Percentiles rank a stretch among this genome's conserved stretches.
These are phyloP conservation scores for Lentinula guzmanii DNA, from an alignment of 768 basidiomycete genomes.

Conservation along the genomic window DNA sequence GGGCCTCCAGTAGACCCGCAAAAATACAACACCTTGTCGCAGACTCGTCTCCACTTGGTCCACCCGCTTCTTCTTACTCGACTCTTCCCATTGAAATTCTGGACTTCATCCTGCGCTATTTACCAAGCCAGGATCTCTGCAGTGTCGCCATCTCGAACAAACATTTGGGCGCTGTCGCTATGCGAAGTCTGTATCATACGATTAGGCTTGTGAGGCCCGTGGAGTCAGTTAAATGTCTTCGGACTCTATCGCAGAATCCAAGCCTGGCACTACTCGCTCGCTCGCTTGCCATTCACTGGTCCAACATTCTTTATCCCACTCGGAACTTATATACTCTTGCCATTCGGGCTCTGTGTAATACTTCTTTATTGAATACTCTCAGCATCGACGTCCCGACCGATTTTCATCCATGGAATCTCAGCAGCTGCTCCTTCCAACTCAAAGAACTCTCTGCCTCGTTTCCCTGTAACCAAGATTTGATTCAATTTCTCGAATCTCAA, in stretches of 20 bases:
- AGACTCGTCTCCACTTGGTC: background rate
- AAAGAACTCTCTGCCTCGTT: slow-evolving; percentile 49
- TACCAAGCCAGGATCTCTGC: slow-evolving; percentile 21
- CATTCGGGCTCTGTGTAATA: slow-evolving; percentile 32
- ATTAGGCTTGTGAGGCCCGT: slow-evolving; percentile 26
- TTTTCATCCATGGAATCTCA: slow-evolving; percentile 43
- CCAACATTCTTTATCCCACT: slow-evolving; percentile 24
- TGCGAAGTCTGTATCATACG: slow-evolving; percentile 28
- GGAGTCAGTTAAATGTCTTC: slow-evolving; percentile 30
- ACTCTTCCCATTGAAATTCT: slow-evolving; percentile 30
- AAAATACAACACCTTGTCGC: background rate
- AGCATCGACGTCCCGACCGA: slow-evolving; percentile 42
- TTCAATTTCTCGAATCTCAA: slow-evolving; percentile 47
- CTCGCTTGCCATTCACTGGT: slow-evolving; percentile 39
- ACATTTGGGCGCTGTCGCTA: slow-evolving; percentile 20
- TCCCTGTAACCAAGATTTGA: slow-evolving; percentile 42
- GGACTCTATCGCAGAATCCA: slow-evolving; percentile 30
- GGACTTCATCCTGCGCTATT: slow-evolving; percentile 21
- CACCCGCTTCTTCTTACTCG: background rate
- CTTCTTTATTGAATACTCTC: slow-evolving; percentile 34
- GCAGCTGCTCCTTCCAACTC: slow-evolving; percentile 37
- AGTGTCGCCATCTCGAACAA: slow-evolving; percentile 17
- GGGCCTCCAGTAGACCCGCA: background rate
- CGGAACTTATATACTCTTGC: slow-evolving; percentile 45
- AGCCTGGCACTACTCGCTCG: slow-evolving; percentile 36